Evolutionary conservation across 2,329 filamentous ascomycete genomes (phyloP), one percentile per base, ranked within the genome.

Genomic region (Neopestalotiopsis sp.): DNA sequence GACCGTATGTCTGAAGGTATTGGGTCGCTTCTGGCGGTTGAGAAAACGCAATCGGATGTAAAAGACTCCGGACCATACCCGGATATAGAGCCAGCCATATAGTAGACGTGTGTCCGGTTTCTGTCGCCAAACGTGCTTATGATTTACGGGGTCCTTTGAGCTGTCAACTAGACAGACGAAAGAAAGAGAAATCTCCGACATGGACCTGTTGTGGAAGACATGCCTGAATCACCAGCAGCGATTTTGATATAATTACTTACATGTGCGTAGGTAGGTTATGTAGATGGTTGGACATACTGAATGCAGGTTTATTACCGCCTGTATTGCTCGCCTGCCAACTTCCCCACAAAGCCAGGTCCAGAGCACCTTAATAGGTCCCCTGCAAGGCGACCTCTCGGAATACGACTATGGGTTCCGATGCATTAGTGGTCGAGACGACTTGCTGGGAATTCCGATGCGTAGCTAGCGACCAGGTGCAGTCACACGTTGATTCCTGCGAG

Each of bases 351-450:
- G 45, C 20, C 45, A 53, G 45, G 45, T 53, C 45, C 45, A 53
- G 45, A 20, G 20, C 6, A 53, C 17, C 45, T 17, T 53, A 20
- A 6, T 53, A 14, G 59, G 10, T 14, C 24, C 30, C n/a, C 57
- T 59, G 57, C 59, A 62, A 40, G 32, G 59, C 59, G 59, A 62
- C 59, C 59, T 40, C 59, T 34, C 59, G 59, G 59, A 62, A 62
- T 62, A 40, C 30, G 34, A 62, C 30, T 14, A 13, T 30, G 32
- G 14, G 17, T 34, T 38, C 32, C 59, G 59, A 40, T 62, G 59
- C 59, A 40, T 40, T 62, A 62, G 32, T 62, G 59, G 59, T 34
- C 30, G 59, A 62, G 28, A 40, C 20, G 45, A 53, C 17, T 53
- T 53, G 45, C 45, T 53, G 45, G 45, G 20, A 53, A 14, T 10